Evolutionary conservation across 805 yeast species (phyloP), one percentile per base, ranked within the genome.

Genomic region (Teunomyces panamensis): DNA sequence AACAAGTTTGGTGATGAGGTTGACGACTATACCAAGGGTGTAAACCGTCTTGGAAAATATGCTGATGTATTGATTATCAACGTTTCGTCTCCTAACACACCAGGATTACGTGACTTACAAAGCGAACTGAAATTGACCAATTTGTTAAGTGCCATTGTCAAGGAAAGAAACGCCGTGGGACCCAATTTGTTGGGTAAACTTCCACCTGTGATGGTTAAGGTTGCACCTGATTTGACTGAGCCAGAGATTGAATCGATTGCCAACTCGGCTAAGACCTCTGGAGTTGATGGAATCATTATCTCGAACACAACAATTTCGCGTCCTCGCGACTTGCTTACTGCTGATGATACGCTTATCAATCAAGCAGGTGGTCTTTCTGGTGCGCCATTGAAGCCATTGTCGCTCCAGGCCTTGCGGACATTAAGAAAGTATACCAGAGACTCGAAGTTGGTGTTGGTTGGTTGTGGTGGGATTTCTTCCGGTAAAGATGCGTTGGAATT

Each of bases 31-130:
- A 81, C 87, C 42, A 74, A 78, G 54, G 98, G 98, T 51, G 96
- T 92, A 24, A 81, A 81, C 49, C 76, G 84, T 46, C 81, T 92
- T 55, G 96, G 95, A 9, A 81, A 83, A 9, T 82, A 75, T 56
- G 96, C 98, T 4, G 98, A 92, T 67, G 90, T 88, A 6, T 73
- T 92, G 51, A 92, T 92, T 14, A 80, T 92, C 54, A 92, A 92
- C 60, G 96, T 92, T 10, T 89, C 97, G 1, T 87, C 96, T 43
- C 98, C 98, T 45, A 92, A 92, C 63, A 92, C 98, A 1, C 98
- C 98, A 4, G 97, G 97, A 2, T 77, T 92, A 56, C 80, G 98
- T 60, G 88, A 83, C 56, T 77, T 92, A 56, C 98, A 92, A 71
- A 80, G 72, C 48, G 96, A 88, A 56, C 75, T 74, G 47, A 87